A percentile compares a stretch with the other conserved stretches of the same genome.
Evolutionary conservation across 75 land plant genomes (phyloP).

Genomic region (Cunninghamia lanceolata): DNA sequence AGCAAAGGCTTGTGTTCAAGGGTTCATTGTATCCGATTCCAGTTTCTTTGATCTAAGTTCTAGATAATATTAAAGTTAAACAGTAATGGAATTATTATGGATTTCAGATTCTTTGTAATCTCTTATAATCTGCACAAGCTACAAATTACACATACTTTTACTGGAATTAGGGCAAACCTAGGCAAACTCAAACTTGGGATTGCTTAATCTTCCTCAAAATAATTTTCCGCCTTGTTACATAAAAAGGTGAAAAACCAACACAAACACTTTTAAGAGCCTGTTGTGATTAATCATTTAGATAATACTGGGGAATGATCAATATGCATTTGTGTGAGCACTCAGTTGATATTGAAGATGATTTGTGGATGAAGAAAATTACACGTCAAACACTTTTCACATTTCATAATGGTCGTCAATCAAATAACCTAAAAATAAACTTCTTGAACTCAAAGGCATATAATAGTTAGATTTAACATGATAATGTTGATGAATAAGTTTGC

Average conservation of each 20-base stretch:
- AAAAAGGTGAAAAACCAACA: neutral
- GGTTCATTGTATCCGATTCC: neutral
- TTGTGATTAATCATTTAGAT: neutral
- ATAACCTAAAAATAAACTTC: neutral
- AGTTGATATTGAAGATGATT: neutral
- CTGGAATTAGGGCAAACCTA: neutral
- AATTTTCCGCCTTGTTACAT: neutral
- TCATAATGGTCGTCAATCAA: neutral
- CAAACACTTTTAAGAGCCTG: neutral
- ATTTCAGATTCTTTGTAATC: neutral
- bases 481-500: neutral
- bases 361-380: neutral
- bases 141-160: neutral
- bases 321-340: neutral
- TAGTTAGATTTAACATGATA: neutral
- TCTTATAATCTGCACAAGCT: conserved; percentile 7
- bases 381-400: neutral
- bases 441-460: neutral
- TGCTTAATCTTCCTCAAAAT: neutral
- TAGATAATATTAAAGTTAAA: neutral
- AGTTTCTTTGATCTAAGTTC: neutral
- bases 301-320: neutral
- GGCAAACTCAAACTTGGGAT: neutral
- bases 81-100: neutral
- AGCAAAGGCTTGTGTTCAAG: neutral